Conservation (phyloP, 768 basidiomycete species). For the Russula ochroleuca region DNA sequence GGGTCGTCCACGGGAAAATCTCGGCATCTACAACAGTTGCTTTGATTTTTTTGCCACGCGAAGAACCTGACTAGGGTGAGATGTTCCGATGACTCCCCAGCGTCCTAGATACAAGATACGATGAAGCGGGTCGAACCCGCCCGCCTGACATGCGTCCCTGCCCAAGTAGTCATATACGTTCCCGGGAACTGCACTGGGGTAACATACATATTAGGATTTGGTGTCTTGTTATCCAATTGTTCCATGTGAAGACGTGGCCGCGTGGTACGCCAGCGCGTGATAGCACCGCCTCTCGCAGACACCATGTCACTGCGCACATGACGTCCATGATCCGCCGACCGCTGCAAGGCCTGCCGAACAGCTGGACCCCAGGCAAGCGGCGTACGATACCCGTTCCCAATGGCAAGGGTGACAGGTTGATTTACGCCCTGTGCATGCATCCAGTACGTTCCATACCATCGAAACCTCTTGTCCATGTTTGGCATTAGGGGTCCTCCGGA, state of each 20-base stretch:
- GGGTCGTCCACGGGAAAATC: background rate
- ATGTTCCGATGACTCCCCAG: constrained; percentile 3
- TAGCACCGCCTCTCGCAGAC: constrained; percentile 1
- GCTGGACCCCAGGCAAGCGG: background rate
- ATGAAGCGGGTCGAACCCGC: background rate
- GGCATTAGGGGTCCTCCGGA: background rate
- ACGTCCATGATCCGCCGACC: constrained; percentile 12
- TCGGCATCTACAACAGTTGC: constrained; percentile 12
- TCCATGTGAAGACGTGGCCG: constrained; percentile 9
- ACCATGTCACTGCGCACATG: background rate
- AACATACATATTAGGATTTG: background rate
- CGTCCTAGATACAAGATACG: background rate
- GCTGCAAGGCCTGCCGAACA: background rate
- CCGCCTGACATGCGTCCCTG: background rate
- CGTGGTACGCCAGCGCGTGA: constrained; percentile 7
- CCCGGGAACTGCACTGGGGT: background rate
- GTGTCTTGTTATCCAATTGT: background rate
- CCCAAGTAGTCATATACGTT: background rate
- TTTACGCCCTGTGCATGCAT: background rate
- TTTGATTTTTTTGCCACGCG: background rate
- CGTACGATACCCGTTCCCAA: background rate
- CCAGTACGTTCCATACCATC: background rate
- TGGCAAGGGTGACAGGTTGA: background rate
- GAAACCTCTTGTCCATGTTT: background rate
- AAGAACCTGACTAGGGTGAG: background rate